These are phyloP conservation scores for Hypoxylon crocopeplum DNA, from an alignment of 495 filamentous ascomycete species.

Conservation along the genomic window DNA sequence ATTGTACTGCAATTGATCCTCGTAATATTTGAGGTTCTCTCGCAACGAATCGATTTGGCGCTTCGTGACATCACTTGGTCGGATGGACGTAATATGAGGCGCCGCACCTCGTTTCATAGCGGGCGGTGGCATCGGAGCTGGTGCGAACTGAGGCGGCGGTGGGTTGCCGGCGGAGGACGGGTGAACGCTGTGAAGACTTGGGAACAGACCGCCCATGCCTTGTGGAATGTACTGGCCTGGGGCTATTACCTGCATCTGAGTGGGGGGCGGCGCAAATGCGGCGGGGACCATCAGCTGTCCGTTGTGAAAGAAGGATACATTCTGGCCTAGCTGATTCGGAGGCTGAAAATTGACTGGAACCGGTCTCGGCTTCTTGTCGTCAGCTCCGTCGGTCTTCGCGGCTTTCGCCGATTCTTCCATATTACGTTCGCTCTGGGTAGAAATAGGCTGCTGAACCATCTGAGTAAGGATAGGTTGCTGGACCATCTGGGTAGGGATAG, in stretches of 20 bases:
- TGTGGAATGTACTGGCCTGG: too few species aligned
- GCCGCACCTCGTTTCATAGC: slow-evolving; percentile 15
- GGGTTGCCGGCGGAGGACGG: too few species aligned
- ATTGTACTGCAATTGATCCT: slow-evolving; percentile 56
- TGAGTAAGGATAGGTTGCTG: too few species aligned
- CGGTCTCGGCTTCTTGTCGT: slow-evolving; percentile 40
- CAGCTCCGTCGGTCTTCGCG: slow-evolving; percentile 33
- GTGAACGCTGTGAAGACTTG: too few species aligned
- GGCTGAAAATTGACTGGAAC: slow-evolving; percentile 50
- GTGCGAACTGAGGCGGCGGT: too few species aligned
- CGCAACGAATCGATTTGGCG: slow-evolving; percentile 50
- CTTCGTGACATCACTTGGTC: slow-evolving; percentile 55
- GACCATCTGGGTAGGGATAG: too few species aligned
- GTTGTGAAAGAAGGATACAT: slow-evolving; percentile 55
- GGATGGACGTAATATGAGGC: slow-evolving; percentile 53
- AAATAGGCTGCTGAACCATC: too few species aligned
- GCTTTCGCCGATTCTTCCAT: slow-evolving; percentile 24
- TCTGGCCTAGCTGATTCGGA: slow-evolving; percentile 53
- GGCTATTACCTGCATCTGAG: too few species aligned
- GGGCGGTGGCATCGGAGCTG: too few species aligned
- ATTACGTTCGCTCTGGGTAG: slow-evolving; percentile 26
- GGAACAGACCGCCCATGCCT: too few species aligned
- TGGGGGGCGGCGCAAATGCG: too few species aligned
- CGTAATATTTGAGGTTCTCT: slow-evolving; percentile 49
- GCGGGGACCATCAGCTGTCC: too few species aligned